Conservation (phyloP, 352 stramenopile genomes). For the Phytopythium montanum region DNA sequence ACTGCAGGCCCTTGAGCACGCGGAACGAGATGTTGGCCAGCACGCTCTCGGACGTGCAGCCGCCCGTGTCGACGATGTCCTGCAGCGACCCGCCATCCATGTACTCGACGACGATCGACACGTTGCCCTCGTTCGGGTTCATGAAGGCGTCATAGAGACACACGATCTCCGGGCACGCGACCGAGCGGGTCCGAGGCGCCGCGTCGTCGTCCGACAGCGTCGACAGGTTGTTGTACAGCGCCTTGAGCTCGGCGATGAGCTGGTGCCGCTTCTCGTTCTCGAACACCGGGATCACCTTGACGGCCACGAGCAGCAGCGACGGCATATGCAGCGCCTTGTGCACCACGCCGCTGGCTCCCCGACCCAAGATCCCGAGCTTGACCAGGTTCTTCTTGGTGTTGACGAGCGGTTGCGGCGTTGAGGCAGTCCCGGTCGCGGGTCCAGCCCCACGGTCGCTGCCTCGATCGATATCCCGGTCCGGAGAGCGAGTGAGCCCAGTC, state of each 20-base stretch:
- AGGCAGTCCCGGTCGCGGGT: not conserved
- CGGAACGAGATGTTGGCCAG: constrained; percentile 88
- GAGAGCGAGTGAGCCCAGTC: constrained; percentile 66
- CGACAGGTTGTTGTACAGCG: constrained; percentile 85
- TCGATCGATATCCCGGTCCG: constrained; percentile 26
- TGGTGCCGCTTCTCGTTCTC: constrained; percentile 87
- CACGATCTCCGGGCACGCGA: constrained; percentile 83
- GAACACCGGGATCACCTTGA: constrained; percentile 91
- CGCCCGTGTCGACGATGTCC: constrained; percentile 89
- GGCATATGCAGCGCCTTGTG: constrained; percentile 89
- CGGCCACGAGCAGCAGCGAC: constrained; percentile 83
- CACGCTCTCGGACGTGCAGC: constrained; percentile 83
- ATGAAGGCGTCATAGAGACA: constrained; percentile 94
- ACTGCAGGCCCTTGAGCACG: constrained; percentile 84
- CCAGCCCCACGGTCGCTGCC: not conserved
- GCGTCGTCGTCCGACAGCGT: constrained; percentile 54
- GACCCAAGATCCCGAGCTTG: constrained; percentile 75
- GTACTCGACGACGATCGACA: constrained; percentile 95
- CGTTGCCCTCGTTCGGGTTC: constrained; percentile 87
- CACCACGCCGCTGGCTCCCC: constrained; percentile 85
- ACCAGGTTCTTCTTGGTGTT: constrained; percentile 82
- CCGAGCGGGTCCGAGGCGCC: constrained; percentile 19
- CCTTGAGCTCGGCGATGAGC: constrained; percentile 83
- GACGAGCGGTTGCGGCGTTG: constrained; percentile 24
- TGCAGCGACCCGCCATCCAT: constrained; percentile 94